phyloP scores from a whole-genome alignment of 768 basidiomycete genomes.

The Termitomyces sp. region DNA sequence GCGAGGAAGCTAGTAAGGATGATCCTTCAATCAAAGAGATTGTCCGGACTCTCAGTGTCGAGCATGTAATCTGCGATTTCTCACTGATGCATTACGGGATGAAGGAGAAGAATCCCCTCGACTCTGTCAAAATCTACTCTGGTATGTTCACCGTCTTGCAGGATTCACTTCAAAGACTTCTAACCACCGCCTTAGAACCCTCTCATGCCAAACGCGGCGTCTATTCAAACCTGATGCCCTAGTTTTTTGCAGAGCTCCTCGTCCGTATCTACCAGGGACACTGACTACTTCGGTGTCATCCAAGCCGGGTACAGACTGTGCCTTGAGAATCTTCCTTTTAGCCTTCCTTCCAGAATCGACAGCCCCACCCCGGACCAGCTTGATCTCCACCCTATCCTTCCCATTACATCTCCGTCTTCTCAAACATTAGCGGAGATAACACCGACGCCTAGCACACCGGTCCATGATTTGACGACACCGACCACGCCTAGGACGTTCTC shows the following conservation, averaged over 20 bases:
- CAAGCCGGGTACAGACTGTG: slow-evolving; percentile 53
- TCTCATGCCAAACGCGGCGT: slow-evolving; percentile 33
- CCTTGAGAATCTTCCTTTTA: no score
- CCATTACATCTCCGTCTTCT: not conserved
- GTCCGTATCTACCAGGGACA: slow-evolving; percentile 68
- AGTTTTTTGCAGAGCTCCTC: slow-evolving; percentile 62
- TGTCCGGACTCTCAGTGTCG: slow-evolving; percentile 30
- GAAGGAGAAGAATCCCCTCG: slow-evolving; percentile 62
- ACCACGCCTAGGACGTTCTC: slow-evolving; percentile 15
- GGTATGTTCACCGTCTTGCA: slow-evolving; percentile 31
- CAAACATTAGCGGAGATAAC: not conserved
- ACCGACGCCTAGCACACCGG: no score
- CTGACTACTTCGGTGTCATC: slow-evolving; percentile 49
- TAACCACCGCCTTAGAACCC: slow-evolving; percentile 29
- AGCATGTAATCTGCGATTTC: slow-evolving; percentile 64
- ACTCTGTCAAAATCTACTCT: slow-evolving; percentile 68
- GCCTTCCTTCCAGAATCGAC: not conserved
- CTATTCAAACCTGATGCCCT: no score
- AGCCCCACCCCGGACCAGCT: not conserved
- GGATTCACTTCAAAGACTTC: not conserved
- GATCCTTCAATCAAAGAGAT: slow-evolving; percentile 19
- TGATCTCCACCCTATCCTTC: not conserved
- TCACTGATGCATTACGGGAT: no score
- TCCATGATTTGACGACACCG: no score
- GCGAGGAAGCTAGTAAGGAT: slow-evolving; percentile 16